Percentiles rank a stretch among this genome's conserved stretches.
Conservation (phyloP, 176 grass and related monocot genomes). For the Oryza officinalis region DNA sequence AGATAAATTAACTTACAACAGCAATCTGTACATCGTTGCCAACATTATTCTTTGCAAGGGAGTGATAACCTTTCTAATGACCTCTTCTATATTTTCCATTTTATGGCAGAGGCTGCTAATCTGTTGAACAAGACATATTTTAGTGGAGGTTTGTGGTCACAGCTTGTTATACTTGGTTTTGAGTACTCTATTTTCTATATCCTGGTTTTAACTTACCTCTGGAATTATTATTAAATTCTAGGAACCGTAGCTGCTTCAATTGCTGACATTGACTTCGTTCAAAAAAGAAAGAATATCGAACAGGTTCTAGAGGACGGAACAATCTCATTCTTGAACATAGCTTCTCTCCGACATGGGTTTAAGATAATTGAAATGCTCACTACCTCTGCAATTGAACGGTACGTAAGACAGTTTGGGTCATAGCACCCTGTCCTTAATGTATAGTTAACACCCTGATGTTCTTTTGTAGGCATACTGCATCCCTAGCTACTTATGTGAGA, state of each 20-base stretch:
- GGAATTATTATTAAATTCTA: slow-evolving; percentile 43
- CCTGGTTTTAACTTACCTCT: slow-evolving; percentile 30
- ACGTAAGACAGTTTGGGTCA: slow-evolving; percentile 16
- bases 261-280: slow-evolving; percentile 84
- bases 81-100: slow-evolving; percentile 34
- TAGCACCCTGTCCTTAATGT: slow-evolving; percentile 13
- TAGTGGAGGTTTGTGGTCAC: slow-evolving; percentile 69
- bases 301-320: slow-evolving; percentile 94
- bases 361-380: slow-evolving; percentile 67
- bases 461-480: slow-evolving; percentile 74
- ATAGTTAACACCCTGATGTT: slow-evolving; percentile 15
- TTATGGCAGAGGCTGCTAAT: slow-evolving; percentile 71
- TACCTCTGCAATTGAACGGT: slow-evolving; percentile 70
- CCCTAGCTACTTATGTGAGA: slow-evolving; percentile 70
- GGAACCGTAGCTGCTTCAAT: slow-evolving; percentile 89
- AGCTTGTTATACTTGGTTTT: slow-evolving; percentile 21
- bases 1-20: neutral
- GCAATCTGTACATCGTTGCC: neutral
- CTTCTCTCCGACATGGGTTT: slow-evolving; percentile 90
- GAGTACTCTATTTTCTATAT: neutral
- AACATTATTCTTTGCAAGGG: neutral
- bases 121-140: slow-evolving; percentile 88
- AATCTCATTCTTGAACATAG: slow-evolving; percentile 81
- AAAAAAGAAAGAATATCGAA: slow-evolving; percentile 77
- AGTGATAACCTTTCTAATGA: slow-evolving; percentile 27